Percentiles rank a stretch among this genome's conserved stretches.
Conservation (phyloP, 2,329 filamentous ascomycete genomes). For the Claviceps monticola region DNA sequence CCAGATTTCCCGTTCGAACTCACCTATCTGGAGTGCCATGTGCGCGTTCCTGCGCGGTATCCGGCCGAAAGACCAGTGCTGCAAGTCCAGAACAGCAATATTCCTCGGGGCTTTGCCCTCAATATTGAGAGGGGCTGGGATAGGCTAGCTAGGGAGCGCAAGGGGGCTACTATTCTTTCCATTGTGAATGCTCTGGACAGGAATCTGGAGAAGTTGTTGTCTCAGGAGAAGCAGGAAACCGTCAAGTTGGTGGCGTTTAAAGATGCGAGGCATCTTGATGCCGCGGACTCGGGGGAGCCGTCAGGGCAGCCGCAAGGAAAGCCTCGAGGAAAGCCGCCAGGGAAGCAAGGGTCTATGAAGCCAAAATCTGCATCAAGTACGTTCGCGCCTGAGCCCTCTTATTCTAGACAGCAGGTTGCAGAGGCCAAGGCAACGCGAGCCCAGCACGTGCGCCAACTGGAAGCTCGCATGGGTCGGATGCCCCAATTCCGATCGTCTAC, state of each 20-base stretch:
- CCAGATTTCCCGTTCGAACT: slow-evolving; percentile 76
- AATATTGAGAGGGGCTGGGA: slow-evolving; percentile 68
- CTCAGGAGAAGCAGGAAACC: slow-evolving; percentile 56
- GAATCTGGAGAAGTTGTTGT: slow-evolving; percentile 55
- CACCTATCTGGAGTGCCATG: slow-evolving; percentile 50
- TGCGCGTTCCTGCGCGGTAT: slow-evolving; percentile 51
- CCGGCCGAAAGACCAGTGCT: slow-evolving; percentile 45
- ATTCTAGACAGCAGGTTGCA: slow-evolving; percentile 44
- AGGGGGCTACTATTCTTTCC: slow-evolving; percentile 45
- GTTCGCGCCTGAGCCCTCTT: slow-evolving; percentile 33
- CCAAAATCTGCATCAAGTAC: slow-evolving; percentile 9
- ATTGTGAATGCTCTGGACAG: slow-evolving; percentile 59
- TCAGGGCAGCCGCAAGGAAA: not conserved
- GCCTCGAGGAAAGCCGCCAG: slow-evolving; percentile 3
- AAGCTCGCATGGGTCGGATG: slow-evolving; percentile 57
- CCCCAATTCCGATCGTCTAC: slow-evolving; percentile 52
- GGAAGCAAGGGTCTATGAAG: not conserved
- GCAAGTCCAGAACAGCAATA: slow-evolving; percentile 52
- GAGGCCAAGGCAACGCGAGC: slow-evolving; percentile 50
- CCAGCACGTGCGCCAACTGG: slow-evolving; percentile 56
- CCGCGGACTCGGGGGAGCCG: slow-evolving; percentile 4
- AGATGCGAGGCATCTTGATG: slow-evolving; percentile 37
- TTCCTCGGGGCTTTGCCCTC: slow-evolving; percentile 57
- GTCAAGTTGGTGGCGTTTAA: slow-evolving; percentile 52
- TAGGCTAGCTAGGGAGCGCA: slow-evolving; percentile 41